phyloP scores from a whole-genome alignment of 1,139 yeast species.

The Pichia terricola region DNA sequence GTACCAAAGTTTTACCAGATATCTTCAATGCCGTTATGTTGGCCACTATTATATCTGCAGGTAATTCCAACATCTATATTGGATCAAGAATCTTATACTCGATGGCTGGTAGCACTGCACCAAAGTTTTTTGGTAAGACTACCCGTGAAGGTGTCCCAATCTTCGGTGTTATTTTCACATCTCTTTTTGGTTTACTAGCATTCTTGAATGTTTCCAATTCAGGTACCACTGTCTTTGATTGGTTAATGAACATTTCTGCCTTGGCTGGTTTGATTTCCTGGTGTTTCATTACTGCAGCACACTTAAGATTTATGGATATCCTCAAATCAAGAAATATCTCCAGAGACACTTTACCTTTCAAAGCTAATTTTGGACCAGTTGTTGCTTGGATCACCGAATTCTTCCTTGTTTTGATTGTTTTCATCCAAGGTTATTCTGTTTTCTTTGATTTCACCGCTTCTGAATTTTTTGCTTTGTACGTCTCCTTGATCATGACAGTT shows the following conservation, averaged over 20 bases:
- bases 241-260: slow-evolving; percentile 77
- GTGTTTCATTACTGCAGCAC: slow-evolving; percentile 59
- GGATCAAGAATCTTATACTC: slow-evolving; percentile 68
- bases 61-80: slow-evolving; percentile 70
- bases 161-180: slow-evolving; percentile 46
- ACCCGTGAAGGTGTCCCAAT: slow-evolving; percentile 62
- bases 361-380: slow-evolving; percentile 58
- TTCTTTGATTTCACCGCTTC: slow-evolving; percentile 48
- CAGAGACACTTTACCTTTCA: slow-evolving; percentile 59
- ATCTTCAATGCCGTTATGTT: slow-evolving; percentile 71
- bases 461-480: slow-evolving; percentile 56
- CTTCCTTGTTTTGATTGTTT: slow-evolving; percentile 41
- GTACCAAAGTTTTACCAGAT: slow-evolving; percentile 58
- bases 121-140: slow-evolving; percentile 41
- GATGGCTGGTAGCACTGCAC: slow-evolving; percentile 57
- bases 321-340: slow-evolving; percentile 49
- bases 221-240: slow-evolving; percentile 66
- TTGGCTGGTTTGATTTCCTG: slow-evolving; percentile 70
- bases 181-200: slow-evolving; percentile 56
- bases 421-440: slow-evolving; percentile 63
- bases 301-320: slow-evolving; percentile 58
- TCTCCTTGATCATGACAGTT: slow-evolving; percentile 50
- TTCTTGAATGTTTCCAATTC: slow-evolving; percentile 53
- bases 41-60: slow-evolving; percentile 65
- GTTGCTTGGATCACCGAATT: slow-evolving; percentile 49